Evolutionary conservation across 768 basidiomycete species (phyloP), one percentile per base, ranked within the genome.

Genomic region (Leucosporidium yakuticum): DNA sequence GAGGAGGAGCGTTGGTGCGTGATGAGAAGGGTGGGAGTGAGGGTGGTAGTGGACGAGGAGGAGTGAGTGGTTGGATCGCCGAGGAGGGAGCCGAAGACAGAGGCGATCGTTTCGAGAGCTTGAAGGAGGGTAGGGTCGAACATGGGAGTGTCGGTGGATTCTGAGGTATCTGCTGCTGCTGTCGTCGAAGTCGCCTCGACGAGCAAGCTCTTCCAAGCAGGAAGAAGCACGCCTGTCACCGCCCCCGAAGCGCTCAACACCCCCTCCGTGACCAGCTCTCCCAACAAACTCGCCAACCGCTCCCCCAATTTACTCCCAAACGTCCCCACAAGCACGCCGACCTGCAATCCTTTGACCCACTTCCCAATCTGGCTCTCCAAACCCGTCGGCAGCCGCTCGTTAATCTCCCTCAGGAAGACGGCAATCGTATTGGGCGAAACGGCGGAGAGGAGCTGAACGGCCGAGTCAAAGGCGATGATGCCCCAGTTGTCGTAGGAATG

Each of bases 181-280:
- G 0, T 53, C 44, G 1, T 32, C 1, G 23, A 49, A 29, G 62
- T 60, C 4, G 29, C 39, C 9, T 39, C 39, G 15, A 31, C 44
- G 5, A 69, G 59, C 11, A 66, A 20, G 7, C 50, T 31, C 1
- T 57, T 55, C 57, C 64, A 65, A 1, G 36, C 27, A 0, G 70
- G 70, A 2, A 65, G 31, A 21, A 72, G 27, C 20, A 63, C 62
- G 4, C 39, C 34, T 4, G 39, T 63, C 54, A 72, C 62, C n/a
- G 62, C 56, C 0, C 36, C 29, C 4, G 62, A 15, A 0, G 65
- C 31, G 7, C 58, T n/a, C 17, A 72, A 8, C 2, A 62, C 27
- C 5, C 67, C 67, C 4, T 60, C 67, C 39, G 44, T 17, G 11
- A 65, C 67, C 25, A 69, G 63, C 20, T 62, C 64, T 49, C 32